These are phyloP conservation scores for Cyclotella cryptica DNA, from an alignment of 108 stramenopile species.

Conservation along the genomic window DNA sequence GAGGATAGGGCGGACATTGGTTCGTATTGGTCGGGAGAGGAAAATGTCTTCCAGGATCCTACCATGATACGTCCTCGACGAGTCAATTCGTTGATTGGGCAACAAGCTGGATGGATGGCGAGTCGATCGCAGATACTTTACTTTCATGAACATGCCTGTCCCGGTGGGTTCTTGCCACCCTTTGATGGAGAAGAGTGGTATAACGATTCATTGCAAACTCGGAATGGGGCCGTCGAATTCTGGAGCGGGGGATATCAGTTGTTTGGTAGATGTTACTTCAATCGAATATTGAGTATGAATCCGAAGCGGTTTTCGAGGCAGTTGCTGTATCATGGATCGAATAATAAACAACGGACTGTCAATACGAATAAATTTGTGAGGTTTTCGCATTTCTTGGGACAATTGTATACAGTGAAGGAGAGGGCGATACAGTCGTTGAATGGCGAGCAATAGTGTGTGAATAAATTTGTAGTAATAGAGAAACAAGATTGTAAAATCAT, in stretches of 20 bases:
- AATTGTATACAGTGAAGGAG: conserved; percentile 76
- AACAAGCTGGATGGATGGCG: conserved; percentile 86
- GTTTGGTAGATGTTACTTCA: conserved; percentile 78
- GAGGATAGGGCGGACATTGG: conserved; percentile 55
- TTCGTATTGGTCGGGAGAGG: conserved; percentile 75
- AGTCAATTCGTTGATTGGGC: conserved; percentile 55
- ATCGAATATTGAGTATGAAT: conserved; percentile 76
- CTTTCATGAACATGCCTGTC: conserved; percentile 65
- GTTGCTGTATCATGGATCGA: conserved; percentile 80
- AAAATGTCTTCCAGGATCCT: conserved; percentile 44
- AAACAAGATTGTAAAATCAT: background rate
- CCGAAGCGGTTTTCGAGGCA: conserved; percentile 79
- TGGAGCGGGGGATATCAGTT: conserved; percentile 74
- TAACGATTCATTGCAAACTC: conserved; percentile 70
- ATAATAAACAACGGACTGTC: conserved; percentile 82
- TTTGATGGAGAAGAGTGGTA: conserved; percentile 60
- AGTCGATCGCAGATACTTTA: conserved; percentile 72
- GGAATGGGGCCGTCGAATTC: conserved; percentile 64
- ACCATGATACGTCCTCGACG: conserved; percentile 47
- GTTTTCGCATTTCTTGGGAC: conserved; percentile 71
- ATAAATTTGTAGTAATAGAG: background rate
- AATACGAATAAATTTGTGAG: conserved; percentile 54
- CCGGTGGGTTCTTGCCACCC: conserved; percentile 75
- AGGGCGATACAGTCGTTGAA: conserved; percentile 49
- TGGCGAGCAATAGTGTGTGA: background rate